A percentile compares a stretch with the other conserved stretches of the same genome.
These are phyloP conservation scores for Fusarium circinatum DNA, from an alignment of 2,329 filamentous ascomycete genomes.

Conservation along the genomic window DNA sequence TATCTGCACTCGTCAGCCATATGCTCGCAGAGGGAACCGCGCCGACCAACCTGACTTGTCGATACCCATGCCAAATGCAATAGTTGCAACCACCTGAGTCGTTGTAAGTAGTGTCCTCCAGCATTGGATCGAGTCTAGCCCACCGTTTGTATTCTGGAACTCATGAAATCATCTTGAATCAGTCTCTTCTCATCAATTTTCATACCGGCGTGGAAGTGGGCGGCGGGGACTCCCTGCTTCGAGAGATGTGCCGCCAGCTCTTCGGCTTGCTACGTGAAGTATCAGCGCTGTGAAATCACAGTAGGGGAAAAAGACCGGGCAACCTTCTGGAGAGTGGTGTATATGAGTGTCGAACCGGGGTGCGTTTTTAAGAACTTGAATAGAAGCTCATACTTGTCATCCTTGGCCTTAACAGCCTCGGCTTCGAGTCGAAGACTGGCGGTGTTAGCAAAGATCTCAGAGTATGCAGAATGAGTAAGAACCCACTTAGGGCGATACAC, in stretches of 20 bases:
- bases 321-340: conserved; percentile 66
- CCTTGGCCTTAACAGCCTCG: conserved; percentile 52
- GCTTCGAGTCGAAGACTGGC: conserved; percentile 62
- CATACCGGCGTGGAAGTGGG: conserved; percentile 63
- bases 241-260: conserved; percentile 52
- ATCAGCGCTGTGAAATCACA: conserved; percentile 4
- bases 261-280: conserved; percentile 54
- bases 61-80: conserved; percentile 70
- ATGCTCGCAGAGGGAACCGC: accelerated
- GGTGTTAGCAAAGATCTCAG: background rate
- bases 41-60: conserved; percentile 56
- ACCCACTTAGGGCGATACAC: conserved; percentile 65
- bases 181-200: conserved; percentile 54
- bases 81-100: conserved; percentile 56
- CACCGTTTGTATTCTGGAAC: conserved; percentile 51
- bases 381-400: conserved; percentile 58
- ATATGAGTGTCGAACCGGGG: conserved; percentile 67
- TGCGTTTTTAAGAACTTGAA: conserved; percentile 61
- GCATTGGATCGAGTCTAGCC: background rate
- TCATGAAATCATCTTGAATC: conserved; percentile 64
- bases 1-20: conserved; percentile 48
- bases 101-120: background rate
- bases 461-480: accelerated
- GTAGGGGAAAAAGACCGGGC: background rate
- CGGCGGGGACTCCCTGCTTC: conserved; percentile 53